phyloP scores from a whole-genome alignment of 2,329 filamentous ascomycete species.

The Fusarium falciforme region DNA sequence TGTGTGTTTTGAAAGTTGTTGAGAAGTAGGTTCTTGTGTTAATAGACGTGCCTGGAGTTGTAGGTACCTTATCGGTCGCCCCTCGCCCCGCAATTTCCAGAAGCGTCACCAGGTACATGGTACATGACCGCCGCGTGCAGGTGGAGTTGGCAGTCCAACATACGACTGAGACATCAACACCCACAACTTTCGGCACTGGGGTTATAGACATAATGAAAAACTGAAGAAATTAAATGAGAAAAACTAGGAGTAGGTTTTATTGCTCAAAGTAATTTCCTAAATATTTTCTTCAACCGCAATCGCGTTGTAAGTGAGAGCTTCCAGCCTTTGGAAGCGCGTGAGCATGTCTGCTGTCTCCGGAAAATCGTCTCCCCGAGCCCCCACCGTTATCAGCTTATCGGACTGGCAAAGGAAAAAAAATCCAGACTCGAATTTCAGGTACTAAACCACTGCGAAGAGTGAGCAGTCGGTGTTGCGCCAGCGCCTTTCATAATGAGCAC shows the following conservation, averaged over 20 bases:
- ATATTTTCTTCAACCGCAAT: not conserved
- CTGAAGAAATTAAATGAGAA: not conserved
- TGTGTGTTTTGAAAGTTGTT: constrained; percentile 16
- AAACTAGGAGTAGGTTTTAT: not conserved
- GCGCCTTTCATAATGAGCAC: constrained; percentile 61
- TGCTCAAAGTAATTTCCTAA: not conserved
- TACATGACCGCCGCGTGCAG: not conserved
- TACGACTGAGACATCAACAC: not conserved
- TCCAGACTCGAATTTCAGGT: constrained; percentile 36
- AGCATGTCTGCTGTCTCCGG: not conserved
- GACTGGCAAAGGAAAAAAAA: constrained; percentile 49
- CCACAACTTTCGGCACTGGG: not conserved
- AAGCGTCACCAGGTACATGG: not conserved
- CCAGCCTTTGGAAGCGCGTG: not conserved
- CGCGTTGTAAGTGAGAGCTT: not conserved
- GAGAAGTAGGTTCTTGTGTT: constrained; percentile 32
- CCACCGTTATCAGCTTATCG: constrained; percentile 25
- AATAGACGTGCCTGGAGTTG: constrained; percentile 33
- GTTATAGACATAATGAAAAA: not conserved
- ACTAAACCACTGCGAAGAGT: constrained; percentile 34
- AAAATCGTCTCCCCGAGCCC: not conserved
- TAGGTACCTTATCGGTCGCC: constrained; percentile 4
- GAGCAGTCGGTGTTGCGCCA: constrained; percentile 43
- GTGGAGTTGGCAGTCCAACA: not conserved
- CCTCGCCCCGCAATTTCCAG: constrained; percentile 10